Conservation (phyloP, 371 early-diverging fungal species). For the Mortierella sp. region DNA sequence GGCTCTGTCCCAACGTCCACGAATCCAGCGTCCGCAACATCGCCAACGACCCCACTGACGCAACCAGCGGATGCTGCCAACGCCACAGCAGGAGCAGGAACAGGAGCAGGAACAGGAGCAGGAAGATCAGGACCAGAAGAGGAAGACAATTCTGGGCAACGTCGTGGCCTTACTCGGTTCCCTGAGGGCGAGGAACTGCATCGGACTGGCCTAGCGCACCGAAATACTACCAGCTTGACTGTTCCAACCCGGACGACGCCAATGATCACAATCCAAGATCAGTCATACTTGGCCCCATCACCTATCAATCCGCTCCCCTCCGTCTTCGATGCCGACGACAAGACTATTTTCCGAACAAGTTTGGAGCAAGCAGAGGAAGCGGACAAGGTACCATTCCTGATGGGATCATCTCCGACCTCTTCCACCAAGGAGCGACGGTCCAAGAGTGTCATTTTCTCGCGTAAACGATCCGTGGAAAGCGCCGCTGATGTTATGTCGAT, state of each 20-base stretch:
- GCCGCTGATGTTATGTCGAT: background rate
- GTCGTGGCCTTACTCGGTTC: too few relatives aligned
- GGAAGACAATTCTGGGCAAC: background rate
- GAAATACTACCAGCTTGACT: slow-evolving; percentile 8
- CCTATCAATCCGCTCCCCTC: slow-evolving; percentile 42
- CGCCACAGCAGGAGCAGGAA: background rate
- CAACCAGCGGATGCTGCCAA: background rate
- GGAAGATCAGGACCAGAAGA: too few relatives aligned
- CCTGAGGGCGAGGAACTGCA: background rate
- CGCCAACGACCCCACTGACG: background rate
- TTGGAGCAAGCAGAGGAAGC: background rate
- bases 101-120: background rate
- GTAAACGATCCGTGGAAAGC: background rate
- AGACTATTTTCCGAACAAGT: slow-evolving; percentile 7
- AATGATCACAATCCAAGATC: slow-evolving; percentile 41
- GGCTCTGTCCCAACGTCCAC: slow-evolving; percentile 3
- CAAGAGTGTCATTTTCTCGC: slow-evolving; percentile 34
- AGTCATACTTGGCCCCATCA: slow-evolving; percentile 28
- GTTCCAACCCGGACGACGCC: slow-evolving; percentile 23
- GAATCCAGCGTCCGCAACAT: background rate
- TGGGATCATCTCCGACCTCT: slow-evolving; percentile 3
- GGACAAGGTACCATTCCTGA: background rate
- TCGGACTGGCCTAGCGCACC: slow-evolving; percentile 13
- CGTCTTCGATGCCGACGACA: slow-evolving; percentile 29
- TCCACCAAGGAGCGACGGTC: slow-evolving; percentile 20